Evolutionary conservation across 164 flowering plant species (phyloP).

Genomic region (Stephania yunnanensis): DNA sequence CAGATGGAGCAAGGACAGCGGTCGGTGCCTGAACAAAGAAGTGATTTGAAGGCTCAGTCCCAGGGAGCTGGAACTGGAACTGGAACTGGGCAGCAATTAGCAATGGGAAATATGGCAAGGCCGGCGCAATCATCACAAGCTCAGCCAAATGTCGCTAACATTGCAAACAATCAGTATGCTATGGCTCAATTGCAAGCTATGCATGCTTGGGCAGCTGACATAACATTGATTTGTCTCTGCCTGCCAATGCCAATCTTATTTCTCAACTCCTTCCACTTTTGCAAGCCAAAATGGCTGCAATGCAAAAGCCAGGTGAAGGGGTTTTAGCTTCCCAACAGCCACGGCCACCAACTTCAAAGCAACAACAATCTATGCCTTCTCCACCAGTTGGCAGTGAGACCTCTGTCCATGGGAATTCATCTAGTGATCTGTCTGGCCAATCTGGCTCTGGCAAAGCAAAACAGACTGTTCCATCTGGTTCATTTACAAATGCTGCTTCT

Average conservation of each 20-base stretch:
- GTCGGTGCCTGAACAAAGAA: constrained; percentile 38
- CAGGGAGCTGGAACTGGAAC: constrained; percentile 29
- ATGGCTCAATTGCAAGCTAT: constrained; percentile 76
- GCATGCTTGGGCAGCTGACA: constrained; percentile 84
- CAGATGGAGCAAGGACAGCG: constrained; percentile 55
- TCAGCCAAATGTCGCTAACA: constrained; percentile 45
- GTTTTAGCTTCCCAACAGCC: constrained; percentile 39
- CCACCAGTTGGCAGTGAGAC: constrained; percentile 53
- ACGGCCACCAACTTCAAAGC: constrained; percentile 42
- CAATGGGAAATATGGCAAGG: constrained; percentile 35
- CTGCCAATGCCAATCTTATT: constrained; percentile 69
- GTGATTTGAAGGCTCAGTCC: constrained; percentile 40
- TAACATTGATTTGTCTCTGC: constrained; percentile 76
- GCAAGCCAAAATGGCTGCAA: constrained; percentile 68
- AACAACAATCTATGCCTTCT: constrained; percentile 53
- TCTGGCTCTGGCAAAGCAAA: constrained; percentile 55
- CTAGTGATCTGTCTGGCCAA: constrained; percentile 72
- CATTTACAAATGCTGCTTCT: constrained; percentile 39
- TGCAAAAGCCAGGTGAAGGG: constrained; percentile 65
- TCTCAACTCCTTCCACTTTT: constrained; percentile 68
- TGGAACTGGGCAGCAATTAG: constrained; percentile 37
- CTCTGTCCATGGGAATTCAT: constrained; percentile 63
- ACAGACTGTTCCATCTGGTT: constrained; percentile 41
- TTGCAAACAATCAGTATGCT: constrained; percentile 49
- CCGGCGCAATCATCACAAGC: constrained; percentile 49